Conservation (phyloP, 1,139 yeast species). For the Candida dubliniensis region DNA sequence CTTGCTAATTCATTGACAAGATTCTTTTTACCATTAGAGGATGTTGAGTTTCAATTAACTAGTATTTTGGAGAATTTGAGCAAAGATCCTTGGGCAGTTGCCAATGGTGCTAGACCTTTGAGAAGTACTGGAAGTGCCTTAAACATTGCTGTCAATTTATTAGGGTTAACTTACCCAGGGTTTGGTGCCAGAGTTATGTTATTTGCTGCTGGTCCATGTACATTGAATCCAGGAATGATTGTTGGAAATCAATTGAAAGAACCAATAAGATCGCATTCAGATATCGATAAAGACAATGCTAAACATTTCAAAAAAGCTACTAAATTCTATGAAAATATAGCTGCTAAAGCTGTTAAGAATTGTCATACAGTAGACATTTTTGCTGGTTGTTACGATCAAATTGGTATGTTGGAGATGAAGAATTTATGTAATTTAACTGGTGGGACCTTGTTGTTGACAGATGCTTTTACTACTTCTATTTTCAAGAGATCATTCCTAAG, state of each 20-base stretch:
- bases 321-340: constrained; percentile 78
- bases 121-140: constrained; percentile 95
- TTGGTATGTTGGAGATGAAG: constrained; percentile 97
- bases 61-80: constrained; percentile 76
- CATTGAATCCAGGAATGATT: constrained; percentile 92
- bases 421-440: constrained; percentile 86
- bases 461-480: constrained; percentile 94
- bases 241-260: constrained; percentile 91
- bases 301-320: constrained; percentile 90
- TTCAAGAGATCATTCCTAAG: constrained; percentile 92
- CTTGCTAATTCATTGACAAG: constrained; percentile 57
- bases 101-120: constrained; percentile 82
- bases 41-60: constrained; percentile 84
- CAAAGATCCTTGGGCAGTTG: constrained; percentile 91
- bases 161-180: constrained; percentile 85
- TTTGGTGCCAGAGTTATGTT: constrained; percentile 89
- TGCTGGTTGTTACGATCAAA: constrained; percentile 98
- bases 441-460: constrained; percentile 87
- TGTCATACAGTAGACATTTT: constrained; percentile 90
- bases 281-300: constrained; percentile 75
- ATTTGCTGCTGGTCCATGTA: constrained; percentile 94
- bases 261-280: constrained; percentile 96
- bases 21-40: constrained; percentile 82
- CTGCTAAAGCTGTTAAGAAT: constrained; percentile 66
- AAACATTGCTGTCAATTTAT: constrained; percentile 76